Conservation (phyloP, 345 rosid species). For the Cochlearia excelsa region DNA sequence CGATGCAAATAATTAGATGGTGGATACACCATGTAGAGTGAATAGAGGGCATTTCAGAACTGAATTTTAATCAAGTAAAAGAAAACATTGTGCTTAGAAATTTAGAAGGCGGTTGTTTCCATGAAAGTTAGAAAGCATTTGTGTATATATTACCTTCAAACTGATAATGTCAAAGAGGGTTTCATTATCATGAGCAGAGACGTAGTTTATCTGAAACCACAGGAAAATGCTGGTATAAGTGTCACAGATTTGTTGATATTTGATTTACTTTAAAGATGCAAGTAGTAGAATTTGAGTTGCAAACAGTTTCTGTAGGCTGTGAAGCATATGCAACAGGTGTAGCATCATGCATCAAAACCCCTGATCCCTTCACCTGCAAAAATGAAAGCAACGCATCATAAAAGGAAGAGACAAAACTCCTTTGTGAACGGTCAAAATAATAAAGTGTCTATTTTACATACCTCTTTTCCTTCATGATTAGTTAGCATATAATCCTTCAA, state of each 20-base stretch:
- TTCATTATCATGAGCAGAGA: conserved; percentile 99
- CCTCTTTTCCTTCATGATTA: conserved; percentile 68
- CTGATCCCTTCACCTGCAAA: conserved; percentile 73
- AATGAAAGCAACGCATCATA: conserved; percentile 19
- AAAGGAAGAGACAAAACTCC: conserved; percentile 1
- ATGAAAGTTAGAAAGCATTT: conserved; percentile 10
- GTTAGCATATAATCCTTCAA: conserved; percentile 67
- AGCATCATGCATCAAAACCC: conserved; percentile 62
- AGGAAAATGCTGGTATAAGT: conserved; percentile 17
- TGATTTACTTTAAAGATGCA: conserved; percentile 17
- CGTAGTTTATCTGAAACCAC: conserved; percentile 68
- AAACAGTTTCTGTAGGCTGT: conserved; percentile 74
- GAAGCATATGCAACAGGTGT: conserved; percentile 75
- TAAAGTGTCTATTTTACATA: conserved; percentile 24
- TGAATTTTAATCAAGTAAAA: conserved; percentile 5
- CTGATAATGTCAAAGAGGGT: conserved; percentile 82
- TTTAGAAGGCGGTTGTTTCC: conserved; percentile 4
- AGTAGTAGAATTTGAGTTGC: conserved; percentile 18
- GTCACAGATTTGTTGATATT: conserved; percentile 3
- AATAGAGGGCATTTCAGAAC: background rate
- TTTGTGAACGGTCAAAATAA: conserved; percentile 7
- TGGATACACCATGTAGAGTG: conserved; percentile 1
- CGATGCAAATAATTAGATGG: conserved; percentile 1
- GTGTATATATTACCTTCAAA: conserved; percentile 58
- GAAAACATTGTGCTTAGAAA: background rate